Conservation (phyloP, 352 stramenopile species). For the Globisporangium nodosum region DNA sequence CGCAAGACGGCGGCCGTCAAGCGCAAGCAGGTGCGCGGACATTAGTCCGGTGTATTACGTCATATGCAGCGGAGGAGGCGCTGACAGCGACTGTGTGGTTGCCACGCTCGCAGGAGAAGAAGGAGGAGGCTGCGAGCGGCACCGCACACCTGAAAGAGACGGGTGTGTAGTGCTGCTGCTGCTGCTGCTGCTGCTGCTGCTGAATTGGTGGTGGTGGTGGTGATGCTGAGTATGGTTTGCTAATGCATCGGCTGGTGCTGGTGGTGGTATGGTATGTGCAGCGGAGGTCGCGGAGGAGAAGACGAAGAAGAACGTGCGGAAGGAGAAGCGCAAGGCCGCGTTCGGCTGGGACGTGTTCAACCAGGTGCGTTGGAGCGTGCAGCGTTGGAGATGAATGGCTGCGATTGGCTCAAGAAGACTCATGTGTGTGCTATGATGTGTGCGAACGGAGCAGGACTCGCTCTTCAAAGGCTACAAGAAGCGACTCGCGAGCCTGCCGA, state of each 20-base stretch:
- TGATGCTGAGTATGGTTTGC: not conserved
- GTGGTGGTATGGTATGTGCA: constrained; percentile 6
- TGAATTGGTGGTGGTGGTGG: no score
- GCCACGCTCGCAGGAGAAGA: constrained; percentile 36
- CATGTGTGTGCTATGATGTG: not conserved
- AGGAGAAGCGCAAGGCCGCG: constrained; percentile 73
- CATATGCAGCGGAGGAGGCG: not conserved
- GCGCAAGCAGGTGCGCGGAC: constrained; percentile 36
- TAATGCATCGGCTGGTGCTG: not conserved
- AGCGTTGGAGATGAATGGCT: not conserved
- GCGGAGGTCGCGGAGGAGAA: constrained; percentile 51
- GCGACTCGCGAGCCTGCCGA: constrained; percentile 54
- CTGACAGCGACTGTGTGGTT: no score
- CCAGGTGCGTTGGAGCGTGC: constrained; percentile 16
- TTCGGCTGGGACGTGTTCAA: constrained; percentile 87
- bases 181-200: no score
- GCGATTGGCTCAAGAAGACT: no score
- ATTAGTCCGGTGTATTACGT: no score
- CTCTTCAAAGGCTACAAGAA: constrained; percentile 87
- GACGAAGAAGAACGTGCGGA: constrained; percentile 60
- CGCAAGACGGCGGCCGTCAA: constrained; percentile 53
- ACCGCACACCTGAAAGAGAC: constrained; percentile 63
- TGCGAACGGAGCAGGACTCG: constrained; percentile 32
- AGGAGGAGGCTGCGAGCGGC: constrained; percentile 28
- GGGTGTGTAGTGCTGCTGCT: constrained; percentile 20